Evolutionary conservation across 1,139 yeast genomes (phyloP), one percentile per base, ranked within the genome.

Genomic region (Nakaseomyces uthaithaninus): DNA sequence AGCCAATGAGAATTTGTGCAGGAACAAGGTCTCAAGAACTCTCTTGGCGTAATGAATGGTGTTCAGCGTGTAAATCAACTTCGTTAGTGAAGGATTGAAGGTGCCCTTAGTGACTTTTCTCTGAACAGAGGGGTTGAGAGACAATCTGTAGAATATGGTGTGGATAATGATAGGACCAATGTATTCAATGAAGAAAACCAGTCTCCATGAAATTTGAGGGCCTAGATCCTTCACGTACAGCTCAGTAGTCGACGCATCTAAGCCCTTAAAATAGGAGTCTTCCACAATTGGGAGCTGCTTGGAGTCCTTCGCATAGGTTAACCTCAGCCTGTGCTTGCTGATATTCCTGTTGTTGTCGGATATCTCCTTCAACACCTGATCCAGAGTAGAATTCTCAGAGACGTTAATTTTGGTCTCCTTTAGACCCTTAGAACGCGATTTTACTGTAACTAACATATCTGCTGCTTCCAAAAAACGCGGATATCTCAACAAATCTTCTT

Each of bases 181-280:
- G 61, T 91, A 91, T 65, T 91, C 98, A 50, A 85, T 68, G 42
- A 85, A 54, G 58, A 79, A 91, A 22, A 91, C 97, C 5, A 89
- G 74, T 63, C 84, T 74, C 96, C 97, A 91, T 3, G 81, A 78
- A 46, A 91, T 75, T 65, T 91, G 98, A 1, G 94, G 93, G 16
- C 97, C 98, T 48, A 91, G 71, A 55, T 89, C 97, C 60, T 89
- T 87, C 43, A 80, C 84, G 47, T 64, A 74, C 17, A 70, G 66
- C 38, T 60, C 57, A 41, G 51, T 39, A 3, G 66, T 66, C 34
- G 65, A 63, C n/a, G 55, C 63, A 2, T 63, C 56, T 24, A 62
- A 62, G 22, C 53, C 55, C 23, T 52, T 48, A 27, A 52, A 45
- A 55, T 59, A 39, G 57, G 43, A 36, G 12, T 49, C 52, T 0